A percentile compares a stretch with the other conserved stretches of the same genome.
phyloP scores from a whole-genome alignment of 345 rosid genomes.

The Firmiana major region DNA sequence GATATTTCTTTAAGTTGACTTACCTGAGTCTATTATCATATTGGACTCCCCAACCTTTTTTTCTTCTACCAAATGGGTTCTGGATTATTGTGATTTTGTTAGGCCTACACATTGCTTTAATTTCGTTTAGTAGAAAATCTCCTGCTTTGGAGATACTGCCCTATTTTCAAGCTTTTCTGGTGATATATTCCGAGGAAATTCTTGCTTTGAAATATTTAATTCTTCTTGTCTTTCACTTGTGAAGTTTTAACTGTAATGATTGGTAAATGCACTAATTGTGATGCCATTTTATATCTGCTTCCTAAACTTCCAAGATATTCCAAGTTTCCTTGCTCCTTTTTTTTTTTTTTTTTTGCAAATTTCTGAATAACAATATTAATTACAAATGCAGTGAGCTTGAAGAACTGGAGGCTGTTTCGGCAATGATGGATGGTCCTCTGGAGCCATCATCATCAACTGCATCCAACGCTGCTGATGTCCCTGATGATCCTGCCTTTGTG shows the following conservation, averaged over 20 bases:
- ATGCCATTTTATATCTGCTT: not conserved
- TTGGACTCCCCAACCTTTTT: not conserved
- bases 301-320: not conserved
- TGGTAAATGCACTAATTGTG: not conserved
- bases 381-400: conserved; percentile 70
- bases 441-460: conserved; percentile 62
- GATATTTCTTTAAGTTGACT: not conserved
- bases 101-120: not conserved
- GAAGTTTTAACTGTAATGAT: conserved; percentile 4
- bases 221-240: not conserved
- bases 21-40: not conserved
- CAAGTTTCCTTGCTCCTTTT: too few species aligned
- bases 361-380: conserved; percentile 3
- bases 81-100: not conserved
- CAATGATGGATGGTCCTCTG: conserved; percentile 90
- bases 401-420: conserved; percentile 88
- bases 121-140: not conserved
- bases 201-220: not conserved
- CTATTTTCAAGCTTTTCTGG: not conserved
- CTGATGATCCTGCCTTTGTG: conserved; percentile 77
- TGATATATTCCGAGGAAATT: not conserved
- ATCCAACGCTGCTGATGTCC: conserved; percentile 41
- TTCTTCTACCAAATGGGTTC: not conserved
- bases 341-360: not conserved
- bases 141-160: not conserved